Conservation (phyloP, 163 green algal genomes). For the Scenedesmus sp. region DNA sequence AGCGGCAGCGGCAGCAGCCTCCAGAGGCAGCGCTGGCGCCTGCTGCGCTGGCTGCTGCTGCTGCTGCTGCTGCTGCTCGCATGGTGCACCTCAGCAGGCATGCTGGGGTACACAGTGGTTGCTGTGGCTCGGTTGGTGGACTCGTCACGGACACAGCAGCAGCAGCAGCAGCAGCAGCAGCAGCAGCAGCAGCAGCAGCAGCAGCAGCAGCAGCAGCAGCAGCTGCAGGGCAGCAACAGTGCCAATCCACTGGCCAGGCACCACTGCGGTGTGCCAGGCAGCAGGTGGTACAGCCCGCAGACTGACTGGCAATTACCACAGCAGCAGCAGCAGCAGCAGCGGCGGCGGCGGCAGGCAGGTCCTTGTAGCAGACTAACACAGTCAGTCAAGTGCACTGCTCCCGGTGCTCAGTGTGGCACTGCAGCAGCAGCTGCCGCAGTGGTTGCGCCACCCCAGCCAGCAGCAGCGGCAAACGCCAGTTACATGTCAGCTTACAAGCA, state of each 20-base stretch:
- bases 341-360: too few species aligned
- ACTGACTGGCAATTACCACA: background rate
- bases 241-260: background rate
- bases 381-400: background rate
- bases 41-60: background rate
- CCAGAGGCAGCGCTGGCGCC: background rate
- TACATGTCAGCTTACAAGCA: background rate
- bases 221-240: background rate
- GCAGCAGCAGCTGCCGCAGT: background rate
- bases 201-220: background rate
- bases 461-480: too few species aligned
- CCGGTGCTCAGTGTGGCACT: too few species aligned
- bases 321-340: background rate
- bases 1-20: background rate
- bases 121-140: background rate
- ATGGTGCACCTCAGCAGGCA: conserved; percentile 18
- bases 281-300: background rate
- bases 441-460: background rate
- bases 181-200: background rate
- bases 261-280: background rate
- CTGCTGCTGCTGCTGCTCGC: background rate
- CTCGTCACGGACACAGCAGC: background rate
- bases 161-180: background rate
- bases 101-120: background rate
- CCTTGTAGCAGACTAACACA: too few species aligned